These are phyloP conservation scores for Eucalyptus melliodora DNA, from an alignment of 345 rosid genomes.

Conservation along the genomic window DNA sequence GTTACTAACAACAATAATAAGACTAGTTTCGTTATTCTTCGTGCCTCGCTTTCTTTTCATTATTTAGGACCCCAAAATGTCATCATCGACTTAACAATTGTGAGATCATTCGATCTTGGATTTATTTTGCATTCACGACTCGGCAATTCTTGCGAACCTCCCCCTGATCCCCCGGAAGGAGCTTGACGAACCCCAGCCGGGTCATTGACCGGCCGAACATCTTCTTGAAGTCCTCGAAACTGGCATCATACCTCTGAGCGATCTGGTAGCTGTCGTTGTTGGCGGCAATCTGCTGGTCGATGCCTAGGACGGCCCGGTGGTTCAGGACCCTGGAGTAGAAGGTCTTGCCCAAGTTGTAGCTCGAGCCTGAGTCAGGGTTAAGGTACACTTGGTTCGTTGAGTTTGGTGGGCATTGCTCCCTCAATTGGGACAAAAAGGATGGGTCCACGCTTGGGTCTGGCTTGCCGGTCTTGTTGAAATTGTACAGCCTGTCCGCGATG, in stretches of 20 bases:
- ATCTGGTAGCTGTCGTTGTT: slow-evolving; percentile 30
- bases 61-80: background rate
- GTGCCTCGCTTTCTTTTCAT: background rate
- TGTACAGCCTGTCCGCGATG: slow-evolving; percentile 36
- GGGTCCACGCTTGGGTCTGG: slow-evolving; percentile 26
- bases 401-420: slow-evolving; percentile 33
- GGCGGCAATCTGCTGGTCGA: slow-evolving; percentile 57
- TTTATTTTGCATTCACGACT: background rate
- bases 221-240: slow-evolving; percentile 46
- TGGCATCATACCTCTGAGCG: slow-evolving; percentile 27
- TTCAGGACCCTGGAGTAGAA: slow-evolving; percentile 35
- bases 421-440: slow-evolving; percentile 13
- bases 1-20: background rate
- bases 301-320: slow-evolving; percentile 37
- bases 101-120: background rate
- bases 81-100: background rate
- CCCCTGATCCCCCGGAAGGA: slow-evolving; percentile 41
- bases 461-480: slow-evolving; percentile 31
- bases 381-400: slow-evolving; percentile 32
- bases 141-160: slow-evolving; percentile 51
- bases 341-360: slow-evolving; percentile 26
- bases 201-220: slow-evolving; percentile 54
- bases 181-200: slow-evolving; percentile 53
- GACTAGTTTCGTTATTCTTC: background rate
- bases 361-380: slow-evolving; percentile 41